Base-by-base conservation (phyloP, 2,329 filamentous ascomycete genomes). In the Alternaria gansuensis region DNA sequence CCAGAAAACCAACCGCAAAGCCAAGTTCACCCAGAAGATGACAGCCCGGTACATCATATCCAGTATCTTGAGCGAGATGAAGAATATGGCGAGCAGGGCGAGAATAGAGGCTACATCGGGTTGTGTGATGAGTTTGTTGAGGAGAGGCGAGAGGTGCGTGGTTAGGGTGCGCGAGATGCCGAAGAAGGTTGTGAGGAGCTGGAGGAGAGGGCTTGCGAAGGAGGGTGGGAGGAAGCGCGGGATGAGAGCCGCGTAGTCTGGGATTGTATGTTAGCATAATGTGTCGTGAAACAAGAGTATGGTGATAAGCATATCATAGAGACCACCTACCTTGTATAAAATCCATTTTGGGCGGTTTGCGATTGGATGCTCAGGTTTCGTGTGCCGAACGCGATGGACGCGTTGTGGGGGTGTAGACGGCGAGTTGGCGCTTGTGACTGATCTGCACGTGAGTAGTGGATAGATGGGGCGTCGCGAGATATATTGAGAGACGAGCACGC, bases 1-100 rank as follows among this genome's bases (percentile, higher is more conserved):
- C 87, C 88, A 95, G 63, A 92, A 87, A 2, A 85, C 75, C 40
- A 92, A 66, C 24, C 84, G 80, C 63, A 91, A 75, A 10, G 83
- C 82, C 54, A 96, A 73, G n/a, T 85, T 81, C 51, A 92, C 85
- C 87, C 92, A 92, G 81, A 88, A 96, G 72, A 92, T 80, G 57
- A 96, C 82, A 21, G 92, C 79, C 60, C 91, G 85, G 61, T 88
- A 87, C 17, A 92, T 80, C 80, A 90, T 89, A 74, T 88, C 84
- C 64, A 89, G 79, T 40, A 95, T 81, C 64, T 86, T 85, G 59
- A 89, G 78, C 11, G 82, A 83, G 56, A 93, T 75, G 72, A 92
- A 82, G 51, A 94, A 77, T 54, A 88, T 78, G 29, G 88, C 66
- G 43, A 89, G 78, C 4, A 91, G 80, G 8, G 88, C 69, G 13